Evolutionary conservation across 495 filamentous ascomycete genomes (phyloP), one percentile per base, ranked within the genome.

Genomic region (Talaromyces adpressus): DNA sequence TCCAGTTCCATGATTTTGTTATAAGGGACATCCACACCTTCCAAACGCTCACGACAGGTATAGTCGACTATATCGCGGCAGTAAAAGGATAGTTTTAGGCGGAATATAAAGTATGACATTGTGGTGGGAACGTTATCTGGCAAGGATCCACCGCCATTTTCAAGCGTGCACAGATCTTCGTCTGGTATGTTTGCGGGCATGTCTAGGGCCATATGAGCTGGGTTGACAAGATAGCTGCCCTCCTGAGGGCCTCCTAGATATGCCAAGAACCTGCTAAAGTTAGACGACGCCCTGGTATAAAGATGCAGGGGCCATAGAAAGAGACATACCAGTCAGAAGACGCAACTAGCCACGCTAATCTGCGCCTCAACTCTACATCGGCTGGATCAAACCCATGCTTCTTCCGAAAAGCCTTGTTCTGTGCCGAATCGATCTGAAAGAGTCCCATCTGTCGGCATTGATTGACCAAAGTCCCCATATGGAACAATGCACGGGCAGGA

Each of bases 241-340:
- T 82, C 80, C 53, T 83, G 79, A 2, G 81, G 81, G n/a, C 81
- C 81, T 25, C 73, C 73, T 1, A 77, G 62, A 54, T 73, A 77
- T 0, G 69, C 66, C 7, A 77, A 39, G 1, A 77, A 57, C 76
- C 76, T 79, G 29, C 18, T 4, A 8, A 11, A 51, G 20, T 66
- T 18, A 68, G 61, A 63, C n/a, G n/a, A n/a, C n/a, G n/a, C n/a
- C n/a, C n/a, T n/a, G n/a, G n/a, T n/a, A n/a, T n/a, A n/a, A n/a
- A n/a, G n/a, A n/a, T n/a, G n/a, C n/a, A n/a, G n/a, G n/a, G n/a
- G n/a, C n/a, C n/a, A n/a, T 18, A 68, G 61, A 63, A 45, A 49
- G n/a, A 39, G 22, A 65, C 67, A 36, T 70, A 80, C 81, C 81
- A 83, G 62, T 82, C 81, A 52, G 72, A 76, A 2, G 76, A 66